A percentile compares a stretch with the other conserved stretches of the same genome.
Evolutionary conservation across 208 protist genomes (phyloP).

Genomic region (Crithidia thermophila): DNA sequence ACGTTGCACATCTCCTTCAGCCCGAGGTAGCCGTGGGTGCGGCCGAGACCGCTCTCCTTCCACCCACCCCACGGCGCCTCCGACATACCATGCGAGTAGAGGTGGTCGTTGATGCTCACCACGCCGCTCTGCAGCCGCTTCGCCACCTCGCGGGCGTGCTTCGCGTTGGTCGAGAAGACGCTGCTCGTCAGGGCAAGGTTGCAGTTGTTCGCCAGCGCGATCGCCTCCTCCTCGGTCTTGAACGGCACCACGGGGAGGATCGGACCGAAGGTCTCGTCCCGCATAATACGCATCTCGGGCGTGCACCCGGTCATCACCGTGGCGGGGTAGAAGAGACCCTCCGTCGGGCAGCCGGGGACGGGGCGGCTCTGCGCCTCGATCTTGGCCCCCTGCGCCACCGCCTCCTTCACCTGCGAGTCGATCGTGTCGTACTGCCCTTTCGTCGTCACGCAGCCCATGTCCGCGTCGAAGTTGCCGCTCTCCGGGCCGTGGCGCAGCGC

Average conservation of each 20-base stretch:
- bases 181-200: conserved; percentile 76
- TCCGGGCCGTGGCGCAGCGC: conserved; percentile 77
- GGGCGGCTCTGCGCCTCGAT: conserved; percentile 77
- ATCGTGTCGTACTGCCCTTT: conserved; percentile 64
- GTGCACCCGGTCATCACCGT: conserved; percentile 86
- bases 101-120: conserved; percentile 85
- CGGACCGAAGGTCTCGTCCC: conserved; percentile 94
- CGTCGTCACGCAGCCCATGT: conserved; percentile 78
- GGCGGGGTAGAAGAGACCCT: conserved; percentile 80
- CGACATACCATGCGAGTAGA: conserved; percentile 68
- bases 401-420: conserved; percentile 68
- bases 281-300: conserved; percentile 78
- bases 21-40: conserved; percentile 79
- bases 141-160: conserved; percentile 42
- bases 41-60: conserved; percentile 88
- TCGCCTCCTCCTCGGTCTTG: conserved; percentile 73
- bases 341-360: conserved; percentile 34
- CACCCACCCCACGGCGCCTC: conserved; percentile 89
- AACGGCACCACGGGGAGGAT: conserved; percentile 82
- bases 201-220: conserved; percentile 77
- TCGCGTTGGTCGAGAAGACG: conserved; percentile 64
- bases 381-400: conserved; percentile 55
- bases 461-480: conserved; percentile 51
- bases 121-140: conserved; percentile 74
- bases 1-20: conserved; percentile 87